Percentiles rank a stretch among this genome's conserved stretches.
Conservation (phyloP, 208 protist genomes). For the Wallacemonas sp. region DNA sequence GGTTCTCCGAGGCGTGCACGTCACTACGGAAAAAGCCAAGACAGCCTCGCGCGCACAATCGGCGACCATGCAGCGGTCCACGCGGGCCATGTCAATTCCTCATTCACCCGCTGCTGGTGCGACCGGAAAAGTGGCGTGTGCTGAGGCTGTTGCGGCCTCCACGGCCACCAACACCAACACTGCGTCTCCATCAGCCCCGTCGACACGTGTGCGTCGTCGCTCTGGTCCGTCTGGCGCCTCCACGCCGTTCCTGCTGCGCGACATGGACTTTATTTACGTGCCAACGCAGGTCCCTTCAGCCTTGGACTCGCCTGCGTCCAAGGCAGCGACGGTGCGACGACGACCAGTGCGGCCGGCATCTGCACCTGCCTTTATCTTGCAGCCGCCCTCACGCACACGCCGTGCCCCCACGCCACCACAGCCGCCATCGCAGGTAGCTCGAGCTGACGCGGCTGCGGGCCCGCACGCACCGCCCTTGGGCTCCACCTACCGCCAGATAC, state of each 20-base stretch:
- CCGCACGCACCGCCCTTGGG: neutral
- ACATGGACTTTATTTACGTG: conserved; percentile 7
- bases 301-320: no score
- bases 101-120: neutral
- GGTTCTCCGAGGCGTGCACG: neutral
- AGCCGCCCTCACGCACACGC: neutral
- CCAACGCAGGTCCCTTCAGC: neutral
- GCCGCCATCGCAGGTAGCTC: neutral
- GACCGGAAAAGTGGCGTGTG: no score
- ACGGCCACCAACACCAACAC: neutral
- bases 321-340: neutral
- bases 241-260: neutral
- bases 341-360: neutral
- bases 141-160: no score
- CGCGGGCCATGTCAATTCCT: neutral
- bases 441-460: neutral
- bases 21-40: neutral
- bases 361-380: neutral
- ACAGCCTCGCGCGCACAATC: neutral
- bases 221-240: neutral
- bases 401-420: neutral
- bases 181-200: neutral
- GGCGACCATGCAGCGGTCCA: no score
- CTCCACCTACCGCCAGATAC: conserved; percentile 5
- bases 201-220: neutral